These are phyloP conservation scores for Monosporascus sp. DNA, from an alignment of 2,329 filamentous ascomycete genomes.

Conservation along the genomic window DNA sequence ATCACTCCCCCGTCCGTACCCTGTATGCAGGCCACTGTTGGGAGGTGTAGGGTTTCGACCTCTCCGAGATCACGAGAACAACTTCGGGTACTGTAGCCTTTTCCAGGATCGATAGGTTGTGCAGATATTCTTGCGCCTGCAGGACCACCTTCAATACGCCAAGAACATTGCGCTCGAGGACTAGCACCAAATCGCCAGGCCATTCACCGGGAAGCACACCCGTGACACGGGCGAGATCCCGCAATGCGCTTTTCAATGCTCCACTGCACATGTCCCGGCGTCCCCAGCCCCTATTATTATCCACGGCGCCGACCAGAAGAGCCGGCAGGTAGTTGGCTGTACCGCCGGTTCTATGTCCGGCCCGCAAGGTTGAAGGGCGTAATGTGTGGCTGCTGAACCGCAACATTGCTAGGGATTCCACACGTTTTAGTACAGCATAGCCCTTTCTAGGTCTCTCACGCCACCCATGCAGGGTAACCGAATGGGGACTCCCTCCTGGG, in stretches of 20 bases:
- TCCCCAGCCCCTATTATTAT: conserved; percentile 11
- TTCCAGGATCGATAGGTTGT: conserved; percentile 23
- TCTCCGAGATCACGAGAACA: conserved; percentile 2
- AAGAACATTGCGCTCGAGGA: conserved; percentile 25
- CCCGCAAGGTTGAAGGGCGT: conserved; percentile 29
- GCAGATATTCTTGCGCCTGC: conserved; percentile 19
- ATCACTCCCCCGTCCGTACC: no score
- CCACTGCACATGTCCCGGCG: conserved; percentile 12
- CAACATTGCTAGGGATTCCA: conserved; percentile 13
- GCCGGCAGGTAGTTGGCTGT: conserved; percentile 34
- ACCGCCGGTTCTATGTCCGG: conserved; percentile 28
- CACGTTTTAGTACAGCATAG: conserved; percentile 23
- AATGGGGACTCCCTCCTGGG: conserved; percentile 28
- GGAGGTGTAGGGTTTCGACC: background rate
- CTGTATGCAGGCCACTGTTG: background rate
- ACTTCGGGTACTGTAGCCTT: conserved; percentile 16
- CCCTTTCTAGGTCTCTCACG: conserved; percentile 23
- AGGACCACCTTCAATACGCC: conserved; percentile 20
- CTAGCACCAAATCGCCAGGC: conserved; percentile 12
- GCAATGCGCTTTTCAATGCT: conserved; percentile 22
- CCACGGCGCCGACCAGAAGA: conserved; percentile 26
- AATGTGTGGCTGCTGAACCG: conserved; percentile 17
- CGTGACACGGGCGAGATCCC: conserved; percentile 24
- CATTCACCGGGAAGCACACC: conserved; percentile 4
- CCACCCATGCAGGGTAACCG: conserved; percentile 33